These are phyloP conservation scores for Fraxinus platypoda DNA, from an alignment of 305 asterid genomes.

Conservation along the genomic window DNA sequence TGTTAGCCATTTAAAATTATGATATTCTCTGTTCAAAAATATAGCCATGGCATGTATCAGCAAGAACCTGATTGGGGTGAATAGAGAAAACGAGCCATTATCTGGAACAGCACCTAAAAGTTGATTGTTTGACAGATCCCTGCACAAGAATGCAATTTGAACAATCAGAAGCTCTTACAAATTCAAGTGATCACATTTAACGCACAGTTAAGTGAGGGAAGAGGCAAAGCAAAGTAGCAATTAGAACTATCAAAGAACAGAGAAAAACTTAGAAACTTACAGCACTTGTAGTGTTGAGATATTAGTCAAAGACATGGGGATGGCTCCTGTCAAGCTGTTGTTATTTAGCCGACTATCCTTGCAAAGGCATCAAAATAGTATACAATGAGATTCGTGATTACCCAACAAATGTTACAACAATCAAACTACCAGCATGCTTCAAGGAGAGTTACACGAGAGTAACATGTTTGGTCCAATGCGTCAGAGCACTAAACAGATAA, in stretches of 20 bases:
- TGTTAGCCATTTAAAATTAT: slow-evolving; percentile 25
- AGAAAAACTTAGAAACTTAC: slow-evolving; percentile 33
- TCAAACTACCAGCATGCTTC: neutral
- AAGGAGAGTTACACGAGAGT: neutral
- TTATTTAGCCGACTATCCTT: slow-evolving; percentile 63
- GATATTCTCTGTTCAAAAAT: slow-evolving; percentile 4
- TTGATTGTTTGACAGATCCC: slow-evolving; percentile 89
- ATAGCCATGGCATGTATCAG: slow-evolving; percentile 12
- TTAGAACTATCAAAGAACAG: neutral
- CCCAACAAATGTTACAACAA: neutral
- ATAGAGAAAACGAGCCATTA: slow-evolving; percentile 91
- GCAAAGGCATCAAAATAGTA: slow-evolving; percentile 23
- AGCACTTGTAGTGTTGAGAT: slow-evolving; percentile 53
- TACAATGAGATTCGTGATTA: slow-evolving; percentile 14
- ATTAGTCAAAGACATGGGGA: slow-evolving; percentile 51
- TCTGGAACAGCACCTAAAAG: slow-evolving; percentile 93
- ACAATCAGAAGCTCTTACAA: slow-evolving; percentile 6
- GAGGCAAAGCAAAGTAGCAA: neutral
- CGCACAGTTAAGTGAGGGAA: neutral
- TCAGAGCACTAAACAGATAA: neutral
- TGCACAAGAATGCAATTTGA: slow-evolving; percentile 31
- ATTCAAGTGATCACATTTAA: neutral
- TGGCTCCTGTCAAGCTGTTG: slow-evolving; percentile 52
- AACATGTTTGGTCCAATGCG: neutral
- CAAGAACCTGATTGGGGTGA: slow-evolving; percentile 91